Evolutionary conservation across 305 asterid species (phyloP).

Genomic region (Fraxinus xanthoxyloides): DNA sequence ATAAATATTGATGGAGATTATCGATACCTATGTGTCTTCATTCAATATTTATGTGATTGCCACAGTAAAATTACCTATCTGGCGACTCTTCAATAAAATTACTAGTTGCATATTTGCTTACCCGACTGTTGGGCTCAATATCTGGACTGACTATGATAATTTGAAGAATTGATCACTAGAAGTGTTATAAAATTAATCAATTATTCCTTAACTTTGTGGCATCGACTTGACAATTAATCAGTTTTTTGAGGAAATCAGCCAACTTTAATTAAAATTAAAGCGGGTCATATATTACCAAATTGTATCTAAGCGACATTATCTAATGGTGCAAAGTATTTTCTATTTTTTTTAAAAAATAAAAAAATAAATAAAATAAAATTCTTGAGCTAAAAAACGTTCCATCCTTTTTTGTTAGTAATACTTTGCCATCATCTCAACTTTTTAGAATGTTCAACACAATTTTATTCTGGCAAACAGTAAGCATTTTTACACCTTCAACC

Average conservation of each 20-base stretch:
- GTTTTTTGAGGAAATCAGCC: background rate
- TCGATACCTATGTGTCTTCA: background rate
- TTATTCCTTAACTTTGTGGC: background rate
- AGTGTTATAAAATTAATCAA: background rate
- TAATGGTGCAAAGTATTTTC: background rate
- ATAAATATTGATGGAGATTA: background rate
- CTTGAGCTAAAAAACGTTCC: background rate
- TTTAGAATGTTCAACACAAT: background rate
- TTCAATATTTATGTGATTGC: background rate
- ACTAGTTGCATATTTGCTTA: background rate
- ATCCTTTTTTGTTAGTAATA: background rate
- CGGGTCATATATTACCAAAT: background rate
- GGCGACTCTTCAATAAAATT: background rate
- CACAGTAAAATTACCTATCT: background rate
- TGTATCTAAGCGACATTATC: background rate
- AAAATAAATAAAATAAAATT: background rate
- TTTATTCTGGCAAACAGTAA: background rate
- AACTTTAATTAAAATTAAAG: background rate
- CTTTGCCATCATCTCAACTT: background rate
- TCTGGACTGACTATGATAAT: background rate
- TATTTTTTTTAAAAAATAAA: too few species aligned
- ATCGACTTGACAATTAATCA: background rate
- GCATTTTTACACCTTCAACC: constrained; percentile 70
- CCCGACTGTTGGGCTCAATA: background rate
- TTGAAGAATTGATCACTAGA: background rate